Base-by-base conservation (phyloP, 75 land plant species). In the Isoetes taiwanensis region DNA sequence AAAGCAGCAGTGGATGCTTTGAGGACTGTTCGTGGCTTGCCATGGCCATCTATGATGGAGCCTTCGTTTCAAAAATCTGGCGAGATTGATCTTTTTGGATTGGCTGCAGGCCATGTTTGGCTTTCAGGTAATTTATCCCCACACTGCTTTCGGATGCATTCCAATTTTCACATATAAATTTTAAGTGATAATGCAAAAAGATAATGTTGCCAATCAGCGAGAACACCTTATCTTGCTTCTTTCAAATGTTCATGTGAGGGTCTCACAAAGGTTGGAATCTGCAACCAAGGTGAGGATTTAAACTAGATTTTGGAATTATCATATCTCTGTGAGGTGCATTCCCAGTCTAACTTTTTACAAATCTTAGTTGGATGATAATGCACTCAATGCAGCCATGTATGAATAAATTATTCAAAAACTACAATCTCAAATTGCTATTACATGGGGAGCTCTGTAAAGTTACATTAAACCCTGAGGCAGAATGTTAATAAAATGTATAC, bases 91-190 rank as follows among this genome's bases (percentile, higher is more conserved):
- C 70, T 90, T 67, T 79, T 94, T n/a, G 37, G 99, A 94, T 57
- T 94, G 96, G 96, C 67, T 94, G 17, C 84, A 93, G 52, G 80
- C 77, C n/a, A 78, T 82, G 86, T 94, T 94, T 59, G 99, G 99
- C 9, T 94, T 94, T 67, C 99, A 94, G 90, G 99, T 73, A 27
- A 61, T 32, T 17, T 37, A 14, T 9, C 14, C 14, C 9, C 14
- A 14, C 14, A 37, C n/a, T n/a, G n/a, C n/a, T n/a, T n/a, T n/a
- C n/a, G 16, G 25, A 46, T 46, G 16, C 16, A 19, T 8, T 8
- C 23, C 50, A 19, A 6, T 46, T 16, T 46, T 46, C 25, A 23
- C 16, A 23, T 5, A 4, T 23, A 46, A 19, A 6, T 46, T 16
- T 6, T 46, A 19, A 6, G 50, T n/a, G 50, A 6, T 6, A 6